Evolutionary conservation across 306 rosid genomes (phyloP).

Genomic region (Astragalus membranaceus): DNA sequence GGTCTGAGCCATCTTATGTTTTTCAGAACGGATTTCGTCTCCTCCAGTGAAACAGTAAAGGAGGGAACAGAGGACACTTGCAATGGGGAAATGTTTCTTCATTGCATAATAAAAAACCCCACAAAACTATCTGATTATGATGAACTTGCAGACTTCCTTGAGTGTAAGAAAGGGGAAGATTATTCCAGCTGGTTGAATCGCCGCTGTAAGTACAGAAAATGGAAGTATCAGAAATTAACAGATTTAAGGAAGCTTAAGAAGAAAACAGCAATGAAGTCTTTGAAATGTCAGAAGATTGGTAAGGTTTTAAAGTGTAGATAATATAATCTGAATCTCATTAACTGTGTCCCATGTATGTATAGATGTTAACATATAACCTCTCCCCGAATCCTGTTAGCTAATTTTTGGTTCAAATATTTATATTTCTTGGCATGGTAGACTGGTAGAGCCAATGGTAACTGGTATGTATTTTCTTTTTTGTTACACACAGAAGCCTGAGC

Average conservation of each 20-base stretch:
- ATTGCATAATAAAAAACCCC: conserved; percentile 30
- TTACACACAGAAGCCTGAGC: too few species aligned
- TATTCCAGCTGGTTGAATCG: conserved; percentile 54
- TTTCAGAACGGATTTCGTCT: conserved; percentile 20
- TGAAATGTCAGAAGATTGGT: conserved; percentile 3
- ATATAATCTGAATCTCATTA: not conserved
- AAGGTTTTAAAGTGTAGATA: not conserved
- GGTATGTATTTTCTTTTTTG: too few species aligned
- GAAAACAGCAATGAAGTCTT: conserved; percentile 32
- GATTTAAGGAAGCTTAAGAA: conserved; percentile 42
- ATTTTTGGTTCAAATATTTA: not conserved
- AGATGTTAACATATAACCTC: not conserved
- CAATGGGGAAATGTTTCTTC: conserved; percentile 45
- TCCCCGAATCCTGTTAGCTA: too few species aligned
- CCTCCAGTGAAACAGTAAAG: conserved; percentile 16
- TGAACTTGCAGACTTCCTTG: conserved; percentile 60
- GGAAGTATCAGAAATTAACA: conserved; percentile 32
- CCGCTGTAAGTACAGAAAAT: conserved; percentile 27
- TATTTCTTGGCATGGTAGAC: not conserved
- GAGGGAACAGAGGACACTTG: conserved; percentile 42
- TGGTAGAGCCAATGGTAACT: not conserved
- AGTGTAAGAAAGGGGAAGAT: conserved; percentile 50
- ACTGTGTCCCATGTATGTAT: not conserved
- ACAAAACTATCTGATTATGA: conserved; percentile 26
- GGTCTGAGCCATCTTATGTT: conserved; percentile 5